Conservation (phyloP, 345 rosid species). For the Syzygium aqueum region DNA sequence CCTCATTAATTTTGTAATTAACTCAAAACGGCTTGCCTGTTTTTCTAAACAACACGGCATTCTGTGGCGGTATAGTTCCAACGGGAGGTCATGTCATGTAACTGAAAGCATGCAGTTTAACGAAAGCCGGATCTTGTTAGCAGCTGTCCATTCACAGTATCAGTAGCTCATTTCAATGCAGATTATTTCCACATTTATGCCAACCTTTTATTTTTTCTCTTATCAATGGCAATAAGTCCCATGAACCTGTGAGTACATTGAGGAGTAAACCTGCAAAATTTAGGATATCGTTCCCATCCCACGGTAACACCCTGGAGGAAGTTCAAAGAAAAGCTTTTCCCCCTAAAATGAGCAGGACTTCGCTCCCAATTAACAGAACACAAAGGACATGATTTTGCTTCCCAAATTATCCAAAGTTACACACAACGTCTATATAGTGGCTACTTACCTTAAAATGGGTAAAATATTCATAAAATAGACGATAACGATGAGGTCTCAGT, state of each 20-base stretch:
- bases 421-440: neutral
- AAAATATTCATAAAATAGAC: neutral
- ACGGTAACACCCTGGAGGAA: neutral
- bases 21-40: neutral
- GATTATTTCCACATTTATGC: neutral
- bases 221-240: neutral
- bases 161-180: neutral
- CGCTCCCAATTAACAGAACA: neutral
- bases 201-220: neutral
- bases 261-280: neutral
- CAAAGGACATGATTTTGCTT: neutral
- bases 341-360: neutral
- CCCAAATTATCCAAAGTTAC: neutral
- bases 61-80: neutral
- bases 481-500: neutral
- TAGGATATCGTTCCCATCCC: neutral
- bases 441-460: neutral
- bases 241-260: neutral
- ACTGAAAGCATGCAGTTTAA: neutral
- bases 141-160: neutral
- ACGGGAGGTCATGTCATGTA: neutral
- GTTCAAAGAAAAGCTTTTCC: neutral
- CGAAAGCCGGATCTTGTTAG: neutral
- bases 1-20: neutral
- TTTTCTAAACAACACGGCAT: neutral